These are phyloP conservation scores for Diaporthe sp. DNA, from an alignment of 2,329 filamentous ascomycete genomes.

Conservation along the genomic window DNA sequence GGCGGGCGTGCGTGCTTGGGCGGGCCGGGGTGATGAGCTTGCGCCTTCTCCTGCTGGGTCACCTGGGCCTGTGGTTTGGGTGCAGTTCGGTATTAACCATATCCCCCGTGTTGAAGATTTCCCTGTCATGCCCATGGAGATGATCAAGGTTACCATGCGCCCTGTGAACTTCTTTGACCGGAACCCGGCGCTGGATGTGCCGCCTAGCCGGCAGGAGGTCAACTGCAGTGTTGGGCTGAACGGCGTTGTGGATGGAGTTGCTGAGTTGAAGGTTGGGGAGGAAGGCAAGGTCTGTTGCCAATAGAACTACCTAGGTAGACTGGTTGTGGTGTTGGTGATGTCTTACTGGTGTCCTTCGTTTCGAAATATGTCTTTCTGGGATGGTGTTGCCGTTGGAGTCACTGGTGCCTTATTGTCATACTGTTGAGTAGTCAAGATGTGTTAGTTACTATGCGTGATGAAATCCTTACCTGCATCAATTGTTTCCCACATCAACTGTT, in stretches of 20 bases:
- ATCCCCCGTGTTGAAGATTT: constrained; percentile 76
- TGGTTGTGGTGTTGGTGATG: neutral
- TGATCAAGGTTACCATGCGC: constrained; percentile 61
- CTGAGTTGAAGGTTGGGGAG: constrained; percentile 38
- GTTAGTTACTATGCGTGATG: too few species aligned
- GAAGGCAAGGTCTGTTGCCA: constrained; percentile 28
- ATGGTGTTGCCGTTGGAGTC: neutral
- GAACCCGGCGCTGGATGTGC: constrained; percentile 66
- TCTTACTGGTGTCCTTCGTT: too few species aligned
- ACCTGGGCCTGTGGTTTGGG: constrained; percentile 66
- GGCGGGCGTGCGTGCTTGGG: constrained; percentile 52
- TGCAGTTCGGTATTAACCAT: constrained; percentile 70
- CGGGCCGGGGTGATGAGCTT: constrained; percentile 57
- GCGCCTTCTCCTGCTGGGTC: constrained; percentile 45
- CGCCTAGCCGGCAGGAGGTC: constrained; percentile 58
- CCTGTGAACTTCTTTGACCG: constrained; percentile 67
- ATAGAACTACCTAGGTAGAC: neutral
- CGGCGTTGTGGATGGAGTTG: constrained; percentile 37
- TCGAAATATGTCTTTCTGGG: neutral
- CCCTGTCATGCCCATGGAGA: constrained; percentile 77
- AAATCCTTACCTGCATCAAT: too few species aligned
- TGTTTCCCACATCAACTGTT: neutral
- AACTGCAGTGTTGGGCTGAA: constrained; percentile 55
- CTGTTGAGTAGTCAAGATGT: too few species aligned
- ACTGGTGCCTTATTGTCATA: neutral